Conservation (phyloP, 1,139 yeast species). For the Candida glucosophila region DNA sequence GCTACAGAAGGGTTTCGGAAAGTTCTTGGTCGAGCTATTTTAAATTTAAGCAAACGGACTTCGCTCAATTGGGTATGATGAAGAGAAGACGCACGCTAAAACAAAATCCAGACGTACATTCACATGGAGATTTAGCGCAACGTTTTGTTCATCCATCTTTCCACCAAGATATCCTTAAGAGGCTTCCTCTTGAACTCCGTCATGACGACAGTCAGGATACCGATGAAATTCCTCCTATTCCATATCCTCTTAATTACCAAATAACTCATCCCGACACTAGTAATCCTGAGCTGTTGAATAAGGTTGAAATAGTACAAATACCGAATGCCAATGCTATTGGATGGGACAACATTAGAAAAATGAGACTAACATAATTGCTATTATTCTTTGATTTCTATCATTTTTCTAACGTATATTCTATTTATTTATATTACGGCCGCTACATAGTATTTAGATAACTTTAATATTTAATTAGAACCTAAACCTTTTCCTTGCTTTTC, state of each 20-base stretch:
- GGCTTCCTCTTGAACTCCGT: conserved; percentile 29
- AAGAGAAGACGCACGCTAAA: conserved; percentile 1
- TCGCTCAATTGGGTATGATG: conserved; percentile 21
- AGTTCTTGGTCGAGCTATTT: conserved; percentile 36
- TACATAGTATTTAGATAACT: too few relatives aligned
- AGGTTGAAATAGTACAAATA: conserved; percentile 32
- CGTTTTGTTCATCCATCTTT: conserved; percentile 28
- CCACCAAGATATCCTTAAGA: conserved; percentile 23
- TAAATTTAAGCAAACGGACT: conserved; percentile 30
- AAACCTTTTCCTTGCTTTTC: too few relatives aligned
- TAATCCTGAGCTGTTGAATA: conserved; percentile 28
- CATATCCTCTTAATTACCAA: conserved; percentile 29
- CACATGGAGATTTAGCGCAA: conserved; percentile 3
- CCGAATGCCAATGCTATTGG: conserved; percentile 40
- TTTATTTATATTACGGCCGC: too few relatives aligned
- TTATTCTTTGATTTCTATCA: too few relatives aligned
- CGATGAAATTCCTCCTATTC: too few relatives aligned
- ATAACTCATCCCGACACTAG: conserved; percentile 22
- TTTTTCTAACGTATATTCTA: too few relatives aligned
- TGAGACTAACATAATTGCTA: too few relatives aligned
- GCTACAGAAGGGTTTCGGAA: conserved; percentile 31
- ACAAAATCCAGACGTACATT: too few relatives aligned
- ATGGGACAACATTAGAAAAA: conserved; percentile 38
- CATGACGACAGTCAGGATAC: conserved; percentile 18
- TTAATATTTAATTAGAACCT: too few relatives aligned